phyloP scores from a whole-genome alignment of 257 asterid species.

The Coffea eugenioides region DNA sequence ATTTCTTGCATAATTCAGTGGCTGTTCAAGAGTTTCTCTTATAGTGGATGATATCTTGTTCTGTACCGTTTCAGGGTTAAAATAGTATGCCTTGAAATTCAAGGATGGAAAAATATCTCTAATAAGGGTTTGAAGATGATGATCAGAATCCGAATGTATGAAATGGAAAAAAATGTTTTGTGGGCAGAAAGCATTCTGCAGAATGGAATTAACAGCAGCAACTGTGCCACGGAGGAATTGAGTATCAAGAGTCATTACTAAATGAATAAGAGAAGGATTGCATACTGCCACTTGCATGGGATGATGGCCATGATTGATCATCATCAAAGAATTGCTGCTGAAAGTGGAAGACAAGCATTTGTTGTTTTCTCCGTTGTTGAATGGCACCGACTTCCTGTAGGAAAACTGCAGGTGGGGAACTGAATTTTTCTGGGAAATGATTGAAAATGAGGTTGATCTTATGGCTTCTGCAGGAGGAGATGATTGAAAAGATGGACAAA shows the following conservation, averaged over 20 bases:
- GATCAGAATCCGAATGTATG: slow-evolving; percentile 36
- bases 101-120: slow-evolving; percentile 47
- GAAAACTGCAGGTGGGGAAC: background rate
- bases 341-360: background rate
- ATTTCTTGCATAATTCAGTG: slow-evolving; percentile 66
- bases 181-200: slow-evolving; percentile 55
- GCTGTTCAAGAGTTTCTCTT: slow-evolving; percentile 64
- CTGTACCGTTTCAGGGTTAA: slow-evolving; percentile 55
- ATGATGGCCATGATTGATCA: no score
- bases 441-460: slow-evolving; percentile 25
- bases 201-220: slow-evolving; percentile 66
- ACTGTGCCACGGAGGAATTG: slow-evolving; percentile 64
- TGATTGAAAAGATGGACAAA: slow-evolving; percentile 50
- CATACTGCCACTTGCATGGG: background rate
- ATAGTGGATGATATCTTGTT: slow-evolving; percentile 48
- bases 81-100: slow-evolving; percentile 48
- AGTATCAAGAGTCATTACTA: slow-evolving; percentile 65
- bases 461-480: slow-evolving; percentile 53
- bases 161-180: slow-evolving; percentile 65
- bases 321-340: no score
- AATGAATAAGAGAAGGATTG: slow-evolving; percentile 47
- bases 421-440: background rate
- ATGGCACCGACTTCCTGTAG: background rate
- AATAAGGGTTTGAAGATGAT: slow-evolving; percentile 39
- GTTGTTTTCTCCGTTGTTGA: background rate